phyloP scores from a whole-genome alignment of 1,284 basidiomycete species.

The Boletus mariae region DNA sequence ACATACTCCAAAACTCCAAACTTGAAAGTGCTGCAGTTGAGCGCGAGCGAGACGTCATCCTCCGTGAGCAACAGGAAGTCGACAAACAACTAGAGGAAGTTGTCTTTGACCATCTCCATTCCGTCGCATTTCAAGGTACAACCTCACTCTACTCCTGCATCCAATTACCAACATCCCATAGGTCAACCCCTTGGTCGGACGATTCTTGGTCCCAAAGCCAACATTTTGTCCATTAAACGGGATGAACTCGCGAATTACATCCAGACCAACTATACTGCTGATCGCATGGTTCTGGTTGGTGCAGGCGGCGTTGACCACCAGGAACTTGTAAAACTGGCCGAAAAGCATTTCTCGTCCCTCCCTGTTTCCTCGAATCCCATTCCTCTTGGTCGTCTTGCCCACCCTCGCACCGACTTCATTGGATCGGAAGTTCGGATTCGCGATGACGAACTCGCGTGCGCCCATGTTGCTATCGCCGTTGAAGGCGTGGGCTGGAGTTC shows the following conservation, averaged over 20 bases:
- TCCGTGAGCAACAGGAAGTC: constrained; percentile 98
- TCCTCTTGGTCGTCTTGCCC: constrained; percentile 76
- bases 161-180: constrained; percentile 32
- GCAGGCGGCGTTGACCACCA: constrained; percentile 93
- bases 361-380: constrained; percentile 88
- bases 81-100: constrained; percentile 99
- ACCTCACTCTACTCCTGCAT: constrained; percentile 13
- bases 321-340: constrained; percentile 91
- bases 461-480: constrained; percentile 94
- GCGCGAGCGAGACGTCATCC: constrained; percentile 94
- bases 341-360: constrained; percentile 89
- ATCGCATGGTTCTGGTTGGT: constrained; percentile 98
- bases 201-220: constrained; percentile 94
- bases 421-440: constrained; percentile 96
- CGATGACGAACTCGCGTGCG: constrained; percentile 87
- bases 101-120: constrained; percentile 97
- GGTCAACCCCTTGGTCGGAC: constrained; percentile 94
- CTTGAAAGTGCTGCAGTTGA: constrained; percentile 88
- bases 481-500: constrained; percentile 98
- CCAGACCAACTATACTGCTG: constrained; percentile 96
- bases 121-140: constrained; percentile 92
- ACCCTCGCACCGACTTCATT: constrained; percentile 79
- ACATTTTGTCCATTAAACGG: constrained; percentile 94
- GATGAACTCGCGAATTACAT: constrained; percentile 92
- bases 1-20: constrained; percentile 98